These are phyloP conservation scores for Quercus wislizeni DNA, from an alignment of 306 rosid genomes.

Conservation along the genomic window DNA sequence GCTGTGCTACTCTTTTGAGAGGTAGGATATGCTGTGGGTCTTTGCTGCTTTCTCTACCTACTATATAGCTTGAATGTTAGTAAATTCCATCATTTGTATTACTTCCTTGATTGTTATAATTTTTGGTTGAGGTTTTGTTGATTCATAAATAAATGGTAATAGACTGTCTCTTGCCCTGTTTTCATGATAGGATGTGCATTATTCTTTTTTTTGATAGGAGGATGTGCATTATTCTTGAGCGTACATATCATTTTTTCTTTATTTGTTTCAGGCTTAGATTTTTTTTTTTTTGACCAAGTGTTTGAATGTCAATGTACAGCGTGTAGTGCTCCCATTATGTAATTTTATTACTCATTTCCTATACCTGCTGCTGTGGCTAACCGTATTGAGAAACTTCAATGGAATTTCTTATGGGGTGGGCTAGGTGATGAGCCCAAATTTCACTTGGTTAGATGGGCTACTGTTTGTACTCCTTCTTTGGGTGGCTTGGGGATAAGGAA, in stretches of 20 bases:
- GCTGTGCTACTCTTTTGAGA: slow-evolving; percentile 80
- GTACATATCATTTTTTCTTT: neutral
- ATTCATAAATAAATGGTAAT: slow-evolving; percentile 17
- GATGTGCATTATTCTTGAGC: slow-evolving; percentile 10
- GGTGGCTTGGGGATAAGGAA: too few relatives aligned
- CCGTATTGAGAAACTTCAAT: too few relatives aligned
- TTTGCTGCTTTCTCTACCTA: slow-evolving; percentile 80
- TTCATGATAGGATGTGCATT: slow-evolving; percentile 13
- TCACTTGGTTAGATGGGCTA: too few relatives aligned
- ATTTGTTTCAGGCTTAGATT: neutral
- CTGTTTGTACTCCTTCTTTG: too few relatives aligned
- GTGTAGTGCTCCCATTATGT: neutral
- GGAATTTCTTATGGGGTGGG: too few relatives aligned
- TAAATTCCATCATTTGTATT: slow-evolving; percentile 55
- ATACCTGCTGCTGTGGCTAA: too few relatives aligned
- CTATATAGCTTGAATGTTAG: slow-evolving; percentile 68
- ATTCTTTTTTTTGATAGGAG: neutral
- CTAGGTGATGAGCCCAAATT: too few relatives aligned
- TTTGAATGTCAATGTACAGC: slow-evolving; percentile 11
- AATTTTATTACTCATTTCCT: neutral
- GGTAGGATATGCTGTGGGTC: slow-evolving; percentile 79
- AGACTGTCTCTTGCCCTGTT: slow-evolving; percentile 8
- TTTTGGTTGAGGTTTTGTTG: slow-evolving; percentile 17
- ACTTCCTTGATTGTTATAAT: slow-evolving; percentile 31
- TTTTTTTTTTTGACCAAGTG: neutral